phyloP scores from a whole-genome alignment of 2,329 filamentous ascomycete species.

The Bipolaris sorokiniana region DNA sequence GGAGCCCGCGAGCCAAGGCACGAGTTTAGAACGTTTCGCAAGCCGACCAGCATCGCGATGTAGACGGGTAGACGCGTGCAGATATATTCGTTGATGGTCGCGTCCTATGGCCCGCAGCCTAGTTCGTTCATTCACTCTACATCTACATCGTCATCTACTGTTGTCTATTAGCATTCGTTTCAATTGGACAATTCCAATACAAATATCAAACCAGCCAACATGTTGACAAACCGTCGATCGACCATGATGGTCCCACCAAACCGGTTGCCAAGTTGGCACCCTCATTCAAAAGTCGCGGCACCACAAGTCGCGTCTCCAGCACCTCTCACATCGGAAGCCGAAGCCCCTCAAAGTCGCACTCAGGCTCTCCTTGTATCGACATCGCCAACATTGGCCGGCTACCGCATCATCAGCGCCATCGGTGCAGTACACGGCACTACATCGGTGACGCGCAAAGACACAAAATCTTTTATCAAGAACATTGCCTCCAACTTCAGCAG shows the following conservation, averaged over 20 bases:
- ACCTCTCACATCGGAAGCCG: conserved; percentile 27
- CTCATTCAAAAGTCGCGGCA: conserved; percentile 25
- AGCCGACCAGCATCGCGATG: conserved; percentile 17
- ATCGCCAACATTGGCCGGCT: conserved; percentile 34
- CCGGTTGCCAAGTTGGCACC: conserved; percentile 35
- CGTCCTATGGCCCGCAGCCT: conserved; percentile 2
- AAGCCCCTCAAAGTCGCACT: conserved; percentile 34
- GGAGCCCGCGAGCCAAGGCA: conserved; percentile 24
- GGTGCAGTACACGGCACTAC: conserved; percentile 44
- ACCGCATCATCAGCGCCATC: conserved; percentile 34
- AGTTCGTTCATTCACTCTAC: background rate
- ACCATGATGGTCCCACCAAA: conserved; percentile 42
- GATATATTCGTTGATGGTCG: conserved; percentile 28
- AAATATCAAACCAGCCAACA: conserved; percentile 7
- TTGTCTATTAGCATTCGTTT: background rate
- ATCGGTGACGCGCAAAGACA: conserved; percentile 42
- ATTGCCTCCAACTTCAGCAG: conserved; percentile 26
- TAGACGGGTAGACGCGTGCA: background rate
- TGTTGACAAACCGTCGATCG: conserved; percentile 47
- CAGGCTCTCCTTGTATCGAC: conserved; percentile 40
- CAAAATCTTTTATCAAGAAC: conserved; percentile 44
- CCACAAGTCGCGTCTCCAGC: conserved; percentile 14
- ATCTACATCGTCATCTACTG: background rate
- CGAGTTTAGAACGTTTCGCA: conserved; percentile 36
- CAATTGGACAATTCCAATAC: background rate